Conservation (phyloP, 179 eudicot genomes). For the Vitellaria paradoxa region DNA sequence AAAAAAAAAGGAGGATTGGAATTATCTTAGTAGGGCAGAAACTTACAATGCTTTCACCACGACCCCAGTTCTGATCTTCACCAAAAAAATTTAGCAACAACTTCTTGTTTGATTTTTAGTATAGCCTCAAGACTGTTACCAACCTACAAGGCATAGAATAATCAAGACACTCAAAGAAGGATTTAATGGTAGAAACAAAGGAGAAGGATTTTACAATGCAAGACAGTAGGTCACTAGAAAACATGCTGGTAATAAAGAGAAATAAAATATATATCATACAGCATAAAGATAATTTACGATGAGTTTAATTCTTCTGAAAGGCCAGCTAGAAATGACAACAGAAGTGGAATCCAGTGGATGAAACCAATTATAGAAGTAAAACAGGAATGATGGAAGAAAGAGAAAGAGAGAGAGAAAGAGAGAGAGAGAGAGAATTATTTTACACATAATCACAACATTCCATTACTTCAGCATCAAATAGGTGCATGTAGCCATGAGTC, state of each 20-base stretch:
- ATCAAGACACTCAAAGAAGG: background rate
- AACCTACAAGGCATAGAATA: slow-evolving; percentile 31
- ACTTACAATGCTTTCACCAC: slow-evolving; percentile 68
- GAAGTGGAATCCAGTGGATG: too few species aligned
- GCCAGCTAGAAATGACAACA: too few species aligned
- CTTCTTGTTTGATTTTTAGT: slow-evolving; percentile 63
- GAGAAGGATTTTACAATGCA: too few species aligned
- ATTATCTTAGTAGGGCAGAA: background rate
- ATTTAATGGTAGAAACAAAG: background rate
- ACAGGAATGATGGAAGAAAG: background rate
- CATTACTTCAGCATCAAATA: background rate
- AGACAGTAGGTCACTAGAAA: background rate
- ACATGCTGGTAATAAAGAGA: background rate
- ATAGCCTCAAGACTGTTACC: slow-evolving; percentile 59
- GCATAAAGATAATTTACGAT: too few species aligned
- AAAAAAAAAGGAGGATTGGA: too few species aligned
- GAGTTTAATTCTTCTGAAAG: too few species aligned
- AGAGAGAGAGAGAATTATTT: too few species aligned
- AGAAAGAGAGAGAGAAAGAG: too few species aligned
- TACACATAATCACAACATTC: background rate
- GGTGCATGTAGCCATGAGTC: too few species aligned
- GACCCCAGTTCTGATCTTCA: slow-evolving; percentile 78
- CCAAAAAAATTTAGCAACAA: slow-evolving; percentile 77
- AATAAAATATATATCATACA: background rate
- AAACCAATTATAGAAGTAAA: too few species aligned